Base-by-base conservation (phyloP, 257 asterid species). In the Oldenlandia corymbosa region DNA sequence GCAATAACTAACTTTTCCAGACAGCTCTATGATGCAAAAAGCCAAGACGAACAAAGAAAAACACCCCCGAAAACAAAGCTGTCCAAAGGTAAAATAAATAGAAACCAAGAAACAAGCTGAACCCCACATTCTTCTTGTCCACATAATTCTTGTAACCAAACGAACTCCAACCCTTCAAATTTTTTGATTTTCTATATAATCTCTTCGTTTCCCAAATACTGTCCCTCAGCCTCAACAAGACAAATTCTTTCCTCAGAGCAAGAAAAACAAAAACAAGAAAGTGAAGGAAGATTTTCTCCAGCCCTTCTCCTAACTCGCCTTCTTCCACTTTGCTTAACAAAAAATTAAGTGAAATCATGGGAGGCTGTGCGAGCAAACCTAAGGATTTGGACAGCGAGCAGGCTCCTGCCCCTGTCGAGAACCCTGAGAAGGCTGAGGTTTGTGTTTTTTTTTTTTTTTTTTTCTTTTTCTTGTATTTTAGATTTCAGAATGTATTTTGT, bases 361-460 rank as follows among this genome's bases (percentile, higher is more conserved):
- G 97, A 69, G 96, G 86, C 84, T 88, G 96, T 62, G 94, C 95
- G 81, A 86, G 86, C 84, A 91, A 75, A 83, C 96, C 95, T 17
- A 86, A 84, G 73, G 96, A 81, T 55, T 74, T 80, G 80, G 84
- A 76, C 14, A 60, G 46, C 60, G 78, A 76, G 68, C 75, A 73
- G 53, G 75, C 71, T 41, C 77, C 85, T 0, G 79, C 74, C 64
- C 68, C 82, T 5, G 69, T 69, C 16, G 75, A 73, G 23, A 68
- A 70, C 37, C 72, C 83, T 0, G 74, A 77, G 47, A 75, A 68
- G 69, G 73, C 71, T 45, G 85, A 78, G 76, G 72, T 66, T 8
- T 12, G 5, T 41, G 2, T 4, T 14, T 1, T 3, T 41, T 4
- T 41, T 41, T 10, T 14, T 10, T 14, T 41, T 10, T 41, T 41